These are phyloP conservation scores for Juncus inflexus DNA, from an alignment of 176 grass and related monocot species.

Conservation along the genomic window DNA sequence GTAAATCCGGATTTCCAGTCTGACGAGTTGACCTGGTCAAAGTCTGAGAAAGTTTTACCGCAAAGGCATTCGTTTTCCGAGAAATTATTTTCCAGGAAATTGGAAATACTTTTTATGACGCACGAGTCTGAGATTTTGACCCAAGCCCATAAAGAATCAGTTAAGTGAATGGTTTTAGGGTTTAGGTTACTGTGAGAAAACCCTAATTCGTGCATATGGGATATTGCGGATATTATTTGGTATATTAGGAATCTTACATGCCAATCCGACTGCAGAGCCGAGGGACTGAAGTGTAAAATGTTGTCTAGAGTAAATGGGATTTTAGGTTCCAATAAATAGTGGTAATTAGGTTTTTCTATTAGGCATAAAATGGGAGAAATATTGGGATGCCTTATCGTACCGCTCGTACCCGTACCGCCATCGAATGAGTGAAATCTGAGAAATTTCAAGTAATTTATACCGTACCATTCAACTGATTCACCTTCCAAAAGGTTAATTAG, in stretches of 20 bases:
- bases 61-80: slow-evolving; percentile 17
- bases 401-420: slow-evolving; percentile 37
- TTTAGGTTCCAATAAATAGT: slow-evolving; percentile 66
- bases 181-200: slow-evolving; percentile 72
- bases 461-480: slow-evolving; percentile 43
- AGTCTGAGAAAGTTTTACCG: slow-evolving; percentile 18
- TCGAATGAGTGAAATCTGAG: slow-evolving; percentile 67
- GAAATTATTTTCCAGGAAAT: slow-evolving; percentile 29
- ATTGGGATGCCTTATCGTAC: slow-evolving; percentile 69
- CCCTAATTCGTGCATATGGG: slow-evolving; percentile 73
- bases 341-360: slow-evolving; percentile 46
- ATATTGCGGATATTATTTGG: slow-evolving; percentile 73
- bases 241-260: slow-evolving; percentile 72
- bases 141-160: slow-evolving; percentile 65
- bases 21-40: slow-evolving; percentile 43
- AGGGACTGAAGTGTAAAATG: slow-evolving; percentile 72
- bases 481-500: slow-evolving; percentile 67
- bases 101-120: slow-evolving; percentile 39
- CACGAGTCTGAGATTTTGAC: slow-evolving; percentile 58
- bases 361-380: slow-evolving; percentile 71
- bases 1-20: slow-evolving; percentile 67
- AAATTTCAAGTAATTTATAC: slow-evolving; percentile 63
- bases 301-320: slow-evolving; percentile 70
- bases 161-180: slow-evolving; percentile 68
- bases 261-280: slow-evolving; percentile 75